These are phyloP conservation scores for Sporisorium exsertum DNA, from an alignment of 1,284 basidiomycete genomes.

Conservation along the genomic window DNA sequence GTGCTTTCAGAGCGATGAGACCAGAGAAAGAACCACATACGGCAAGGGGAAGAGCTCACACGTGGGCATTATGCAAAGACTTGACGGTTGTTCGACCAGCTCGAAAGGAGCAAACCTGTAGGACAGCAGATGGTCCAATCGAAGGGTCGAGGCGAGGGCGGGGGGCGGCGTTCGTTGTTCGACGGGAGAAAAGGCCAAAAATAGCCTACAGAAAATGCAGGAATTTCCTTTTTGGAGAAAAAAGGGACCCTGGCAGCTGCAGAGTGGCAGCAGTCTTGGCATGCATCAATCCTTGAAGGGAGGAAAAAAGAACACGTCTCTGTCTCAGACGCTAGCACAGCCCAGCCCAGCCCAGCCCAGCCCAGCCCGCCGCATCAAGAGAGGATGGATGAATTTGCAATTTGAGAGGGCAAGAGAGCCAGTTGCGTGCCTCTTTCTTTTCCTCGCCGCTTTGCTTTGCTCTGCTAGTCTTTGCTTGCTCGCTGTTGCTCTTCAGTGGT, in stretches of 20 bases:
- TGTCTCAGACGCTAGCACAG: conserved; percentile 3
- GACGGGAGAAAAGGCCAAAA: background rate
- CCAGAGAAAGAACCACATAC: background rate
- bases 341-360: background rate
- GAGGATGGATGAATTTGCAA: background rate
- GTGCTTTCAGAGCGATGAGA: background rate
- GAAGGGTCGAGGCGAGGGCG: no score
- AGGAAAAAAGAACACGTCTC: conserved; percentile 4
- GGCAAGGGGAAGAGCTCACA: background rate
- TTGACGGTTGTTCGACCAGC: background rate
- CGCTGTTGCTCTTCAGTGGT: no score
- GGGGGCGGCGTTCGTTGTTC: no score
- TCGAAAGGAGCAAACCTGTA: background rate
- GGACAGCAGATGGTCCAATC: background rate
- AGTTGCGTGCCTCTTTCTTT: background rate
- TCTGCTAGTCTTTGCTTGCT: no score
- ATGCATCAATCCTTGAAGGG: background rate
- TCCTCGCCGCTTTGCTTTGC: background rate
- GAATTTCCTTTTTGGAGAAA: no score
- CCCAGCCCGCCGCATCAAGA: no score
- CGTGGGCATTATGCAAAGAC: conserved; percentile 6
- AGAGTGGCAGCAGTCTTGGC: conserved; percentile 1
- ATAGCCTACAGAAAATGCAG: background rate
- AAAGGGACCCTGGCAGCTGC: background rate
- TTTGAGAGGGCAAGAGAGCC: background rate